Conservation (phyloP, 2,329 filamentous ascomycete species). For the Albifimbria verrucaria region DNA sequence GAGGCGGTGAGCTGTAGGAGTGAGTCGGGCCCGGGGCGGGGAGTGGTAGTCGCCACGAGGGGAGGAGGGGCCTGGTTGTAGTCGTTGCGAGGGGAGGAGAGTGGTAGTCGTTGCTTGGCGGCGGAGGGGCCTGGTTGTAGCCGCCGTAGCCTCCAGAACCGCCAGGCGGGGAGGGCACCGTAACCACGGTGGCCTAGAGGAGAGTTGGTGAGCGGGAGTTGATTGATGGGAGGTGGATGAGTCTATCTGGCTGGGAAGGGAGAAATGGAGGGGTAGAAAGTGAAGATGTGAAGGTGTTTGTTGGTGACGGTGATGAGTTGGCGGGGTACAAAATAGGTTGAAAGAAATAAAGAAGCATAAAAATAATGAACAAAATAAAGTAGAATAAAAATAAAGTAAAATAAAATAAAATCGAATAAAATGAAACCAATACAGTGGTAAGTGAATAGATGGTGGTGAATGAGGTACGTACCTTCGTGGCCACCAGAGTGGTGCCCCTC, state of each 20-base stretch:
- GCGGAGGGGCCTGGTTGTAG: background rate
- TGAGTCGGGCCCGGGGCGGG: conserved; percentile 7
- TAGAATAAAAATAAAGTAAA: no score
- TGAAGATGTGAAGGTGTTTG: no score
- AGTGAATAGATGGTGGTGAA: no score
- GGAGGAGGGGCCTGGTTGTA: conserved; percentile 16
- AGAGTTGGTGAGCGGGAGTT: no score
- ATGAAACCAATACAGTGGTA: no score
- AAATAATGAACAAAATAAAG: no score
- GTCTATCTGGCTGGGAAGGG: background rate
- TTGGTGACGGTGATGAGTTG: background rate
- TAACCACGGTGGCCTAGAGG: background rate
- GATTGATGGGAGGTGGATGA: no score
- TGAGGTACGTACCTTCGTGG: background rate
- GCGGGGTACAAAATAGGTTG: background rate
- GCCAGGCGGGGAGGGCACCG: background rate
- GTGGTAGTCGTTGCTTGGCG: background rate
- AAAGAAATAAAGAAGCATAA: no score
- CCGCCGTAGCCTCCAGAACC: background rate
- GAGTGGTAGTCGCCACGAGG: background rate
- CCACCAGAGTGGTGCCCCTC: background rate
- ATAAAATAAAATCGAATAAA: no score
- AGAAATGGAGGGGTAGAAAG: background rate
- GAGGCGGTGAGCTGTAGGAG: conserved; percentile 16
- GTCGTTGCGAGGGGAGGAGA: conserved; percentile 8